These are phyloP conservation scores for Orbilia blumenaviensis DNA, from an alignment of 2,329 filamentous ascomycete genomes.

Conservation along the genomic window DNA sequence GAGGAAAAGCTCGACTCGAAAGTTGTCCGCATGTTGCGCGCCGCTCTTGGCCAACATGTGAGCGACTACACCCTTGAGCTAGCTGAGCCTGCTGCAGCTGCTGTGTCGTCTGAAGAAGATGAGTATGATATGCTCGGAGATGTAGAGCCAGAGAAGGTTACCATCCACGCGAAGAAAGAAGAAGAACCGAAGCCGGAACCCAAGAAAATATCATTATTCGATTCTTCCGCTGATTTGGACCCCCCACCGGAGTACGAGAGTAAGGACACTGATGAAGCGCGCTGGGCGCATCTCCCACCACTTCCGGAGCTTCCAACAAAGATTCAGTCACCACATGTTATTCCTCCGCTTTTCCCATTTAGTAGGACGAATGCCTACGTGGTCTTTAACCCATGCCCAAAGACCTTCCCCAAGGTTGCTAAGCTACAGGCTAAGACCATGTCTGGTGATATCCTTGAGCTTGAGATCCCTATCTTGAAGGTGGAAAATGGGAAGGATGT, in stretches of 20 bases:
- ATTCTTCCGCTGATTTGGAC: slow-evolving; percentile 64
- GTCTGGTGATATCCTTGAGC: slow-evolving; percentile 65
- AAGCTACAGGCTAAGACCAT: slow-evolving; percentile 64
- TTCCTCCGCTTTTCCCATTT: slow-evolving; percentile 74
- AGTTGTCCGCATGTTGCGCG: slow-evolving; percentile 78
- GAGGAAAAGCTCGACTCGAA: slow-evolving; percentile 74
- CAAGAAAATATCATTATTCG: slow-evolving; percentile 70
- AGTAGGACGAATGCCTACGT: slow-evolving; percentile 73
- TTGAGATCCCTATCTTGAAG: slow-evolving; percentile 71
- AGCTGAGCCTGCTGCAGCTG: not conserved
- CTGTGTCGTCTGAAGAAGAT: slow-evolving; percentile 58
- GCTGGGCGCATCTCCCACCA: slow-evolving; percentile 60
- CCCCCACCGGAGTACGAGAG: slow-evolving; percentile 57
- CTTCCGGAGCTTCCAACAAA: slow-evolving; percentile 67
- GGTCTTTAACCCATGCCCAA: slow-evolving; percentile 68
- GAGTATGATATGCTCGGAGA: slow-evolving; percentile 58
- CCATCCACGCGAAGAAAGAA: slow-evolving; percentile 23
- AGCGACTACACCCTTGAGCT: slow-evolving; percentile 62
- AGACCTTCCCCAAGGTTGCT: slow-evolving; percentile 68
- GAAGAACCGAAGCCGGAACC: slow-evolving; percentile 56
- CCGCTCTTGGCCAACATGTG: slow-evolving; percentile 73
- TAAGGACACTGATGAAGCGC: slow-evolving; percentile 32
- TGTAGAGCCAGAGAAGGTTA: slow-evolving; percentile 52
- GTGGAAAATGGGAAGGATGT: slow-evolving; percentile 52
- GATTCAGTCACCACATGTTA: slow-evolving; percentile 71